Percentiles rank a stretch among this genome's conserved stretches.
These are phyloP conservation scores for Ganoderma boninense DNA, from an alignment of 1,284 basidiomycete genomes.

Conservation along the genomic window DNA sequence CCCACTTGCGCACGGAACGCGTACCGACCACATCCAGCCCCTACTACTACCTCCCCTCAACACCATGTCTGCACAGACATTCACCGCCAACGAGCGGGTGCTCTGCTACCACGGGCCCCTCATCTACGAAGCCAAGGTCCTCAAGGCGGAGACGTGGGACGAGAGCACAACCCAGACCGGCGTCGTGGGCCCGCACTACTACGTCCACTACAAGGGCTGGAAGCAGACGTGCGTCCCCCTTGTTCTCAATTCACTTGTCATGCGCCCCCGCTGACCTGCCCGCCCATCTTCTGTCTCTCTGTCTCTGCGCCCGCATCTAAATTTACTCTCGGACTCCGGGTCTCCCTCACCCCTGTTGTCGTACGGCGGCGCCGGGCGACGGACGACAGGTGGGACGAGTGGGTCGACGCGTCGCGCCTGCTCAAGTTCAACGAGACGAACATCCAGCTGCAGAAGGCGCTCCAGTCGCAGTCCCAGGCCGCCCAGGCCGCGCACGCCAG, in stretches of 20 bases:
- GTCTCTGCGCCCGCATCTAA: neutral
- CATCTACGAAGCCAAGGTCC: constrained; percentile 94
- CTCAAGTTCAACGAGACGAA: constrained; percentile 91
- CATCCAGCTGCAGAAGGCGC: constrained; percentile 78
- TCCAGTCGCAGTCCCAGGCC: constrained; percentile 40
- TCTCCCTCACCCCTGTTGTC: neutral
- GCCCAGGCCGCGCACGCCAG: constrained; percentile 36
- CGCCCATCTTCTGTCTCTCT: too few species aligned
- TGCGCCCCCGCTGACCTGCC: neutral
- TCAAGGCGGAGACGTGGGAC: constrained; percentile 83
- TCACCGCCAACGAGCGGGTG: constrained; percentile 77
- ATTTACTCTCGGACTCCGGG: neutral
- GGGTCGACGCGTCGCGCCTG: constrained; percentile 87
- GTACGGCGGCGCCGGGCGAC: neutral
- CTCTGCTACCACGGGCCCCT: constrained; percentile 95
- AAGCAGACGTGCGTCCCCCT: constrained; percentile 85
- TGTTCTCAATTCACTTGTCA: constrained; percentile 12
- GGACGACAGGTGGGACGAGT: constrained; percentile 93
- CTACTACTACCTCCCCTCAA: neutral
- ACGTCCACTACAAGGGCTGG: constrained; percentile 99
- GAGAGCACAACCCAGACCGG: constrained; percentile 75
- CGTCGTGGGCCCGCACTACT: constrained; percentile 83
- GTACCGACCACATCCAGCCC: neutral
- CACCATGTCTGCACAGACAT: constrained; percentile 40
- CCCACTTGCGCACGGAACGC: neutral